These are phyloP conservation scores for Hypoxylon rickii DNA, from an alignment of 495 filamentous ascomycete genomes.

Conservation along the genomic window DNA sequence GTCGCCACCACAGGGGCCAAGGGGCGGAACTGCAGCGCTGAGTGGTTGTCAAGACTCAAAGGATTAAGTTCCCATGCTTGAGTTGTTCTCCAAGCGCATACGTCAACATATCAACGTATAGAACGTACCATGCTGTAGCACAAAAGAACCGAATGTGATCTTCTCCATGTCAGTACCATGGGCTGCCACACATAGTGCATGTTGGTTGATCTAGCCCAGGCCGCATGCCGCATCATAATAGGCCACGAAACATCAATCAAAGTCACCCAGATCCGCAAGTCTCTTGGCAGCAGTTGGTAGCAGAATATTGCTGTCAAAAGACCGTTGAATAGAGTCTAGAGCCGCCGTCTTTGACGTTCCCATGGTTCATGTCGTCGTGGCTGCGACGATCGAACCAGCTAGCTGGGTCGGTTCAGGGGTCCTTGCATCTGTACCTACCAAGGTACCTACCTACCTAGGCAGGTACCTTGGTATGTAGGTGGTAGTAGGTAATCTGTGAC, in stretches of 20 bases:
- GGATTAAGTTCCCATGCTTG: too few species aligned
- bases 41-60: conserved; percentile 1
- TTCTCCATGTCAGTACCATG: neutral
- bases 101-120: too few species aligned
- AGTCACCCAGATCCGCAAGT: too few species aligned
- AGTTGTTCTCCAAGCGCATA: too few species aligned
- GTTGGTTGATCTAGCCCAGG: neutral
- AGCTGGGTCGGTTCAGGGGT: conserved; percentile 28
- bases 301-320: too few species aligned
- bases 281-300: too few species aligned
- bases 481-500: neutral
- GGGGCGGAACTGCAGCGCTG: conserved; percentile 16
- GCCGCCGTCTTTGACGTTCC: neutral
- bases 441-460: too few species aligned
- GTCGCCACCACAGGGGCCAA: conserved; percentile 13
- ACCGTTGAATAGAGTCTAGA: neutral
- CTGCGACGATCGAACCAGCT: conserved; percentile 31
- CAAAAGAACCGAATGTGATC: neutral
- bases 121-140: too few species aligned
- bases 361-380: conserved; percentile 12
- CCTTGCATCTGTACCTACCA: conserved; percentile 25
- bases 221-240: conserved; percentile 1
- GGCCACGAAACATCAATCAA: neutral
- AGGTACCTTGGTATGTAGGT: too few species aligned
- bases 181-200: neutral